phyloP scores from a whole-genome alignment of 2,329 filamentous ascomycete species.

The Paracoccidioides brasiliensis region DNA sequence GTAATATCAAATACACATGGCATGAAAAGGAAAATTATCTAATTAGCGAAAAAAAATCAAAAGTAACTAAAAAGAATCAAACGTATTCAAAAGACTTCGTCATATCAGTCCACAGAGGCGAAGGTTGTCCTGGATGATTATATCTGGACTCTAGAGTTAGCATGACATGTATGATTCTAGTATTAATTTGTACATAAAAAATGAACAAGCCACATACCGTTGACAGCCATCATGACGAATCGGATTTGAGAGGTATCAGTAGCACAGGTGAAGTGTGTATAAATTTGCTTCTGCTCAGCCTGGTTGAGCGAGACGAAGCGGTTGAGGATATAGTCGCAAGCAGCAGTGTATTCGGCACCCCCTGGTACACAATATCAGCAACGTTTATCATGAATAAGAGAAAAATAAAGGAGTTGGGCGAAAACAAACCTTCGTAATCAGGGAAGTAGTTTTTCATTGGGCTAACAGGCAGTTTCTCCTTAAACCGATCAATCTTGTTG shows the following conservation, averaged over 20 bases:
- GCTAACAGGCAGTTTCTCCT: slow-evolving; percentile 59
- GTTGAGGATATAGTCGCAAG: slow-evolving; percentile 98
- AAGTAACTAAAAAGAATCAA: slow-evolving; percentile 1
- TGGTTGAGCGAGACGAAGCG: slow-evolving; percentile 97
- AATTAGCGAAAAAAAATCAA: slow-evolving; percentile 5
- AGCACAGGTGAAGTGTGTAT: slow-evolving; percentile 98
- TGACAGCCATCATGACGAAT: slow-evolving; percentile 99
- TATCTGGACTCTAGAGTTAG: slow-evolving; percentile 47
- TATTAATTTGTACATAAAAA: not conserved
- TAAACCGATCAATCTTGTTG: slow-evolving; percentile 65
- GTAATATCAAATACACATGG: slow-evolving; percentile 11
- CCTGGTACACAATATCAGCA: slow-evolving; percentile 35
- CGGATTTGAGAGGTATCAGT: slow-evolving; percentile 98
- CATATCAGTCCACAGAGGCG: slow-evolving; percentile 94
- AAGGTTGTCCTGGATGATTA: slow-evolving; percentile 99
- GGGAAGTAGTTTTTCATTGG: slow-evolving; percentile 67
- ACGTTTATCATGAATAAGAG: slow-evolving; percentile 8
- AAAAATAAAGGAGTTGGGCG: not conserved
- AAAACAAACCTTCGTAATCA: slow-evolving; percentile 52
- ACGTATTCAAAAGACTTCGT: slow-evolving; percentile 22
- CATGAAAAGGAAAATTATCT: slow-evolving; percentile 7
- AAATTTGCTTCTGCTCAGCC: slow-evolving; percentile 99
- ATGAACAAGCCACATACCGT: slow-evolving; percentile 50
- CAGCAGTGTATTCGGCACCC: slow-evolving; percentile 85
- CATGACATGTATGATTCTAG: slow-evolving; percentile 1